Evolutionary conservation across 75 land plant genomes (phyloP).

Genomic region (Selaginella tamariscina): DNA sequence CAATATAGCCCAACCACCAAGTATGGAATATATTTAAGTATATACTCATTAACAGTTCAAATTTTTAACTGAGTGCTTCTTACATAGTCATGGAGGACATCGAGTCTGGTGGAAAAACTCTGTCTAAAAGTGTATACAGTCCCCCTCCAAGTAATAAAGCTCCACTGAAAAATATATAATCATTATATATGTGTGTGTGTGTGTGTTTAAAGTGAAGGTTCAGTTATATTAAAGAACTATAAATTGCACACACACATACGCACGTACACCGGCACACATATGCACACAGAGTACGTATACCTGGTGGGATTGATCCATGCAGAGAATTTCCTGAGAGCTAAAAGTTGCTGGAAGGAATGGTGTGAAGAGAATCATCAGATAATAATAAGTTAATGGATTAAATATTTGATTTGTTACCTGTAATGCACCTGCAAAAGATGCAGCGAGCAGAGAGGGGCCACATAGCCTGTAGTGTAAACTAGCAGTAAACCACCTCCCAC

Average conservation of each 20-base stretch:
- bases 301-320: conserved; percentile 91
- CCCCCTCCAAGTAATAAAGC: conserved; percentile 85
- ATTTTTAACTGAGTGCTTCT: too few relatives aligned
- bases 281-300: conserved; percentile 21
- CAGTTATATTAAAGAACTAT: background rate
- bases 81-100: conserved; percentile 21
- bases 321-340: conserved; percentile 65
- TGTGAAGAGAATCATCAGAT: conserved; percentile 5
- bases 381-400: background rate
- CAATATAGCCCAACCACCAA: too few relatives aligned
- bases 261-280: background rate
- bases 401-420: conserved; percentile 38
- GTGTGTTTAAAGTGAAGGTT: background rate
- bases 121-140: conserved; percentile 65
- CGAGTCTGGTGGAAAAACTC: conserved; percentile 43
- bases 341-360: conserved; percentile 20
- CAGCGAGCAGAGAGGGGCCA: conserved; percentile 92
- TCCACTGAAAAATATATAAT: conserved; percentile 42
- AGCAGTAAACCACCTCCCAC: conserved; percentile 73
- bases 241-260: background rate
- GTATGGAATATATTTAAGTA: too few relatives aligned
- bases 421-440: conserved; percentile 96
- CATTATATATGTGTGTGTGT: background rate
- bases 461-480: conserved; percentile 91
- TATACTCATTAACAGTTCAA: too few relatives aligned